Evolutionary conservation across 192 early-diverging fungal species (phyloP), one percentile per base, ranked within the genome.

Genomic region (Gryganskiella cystojenkinii): DNA sequence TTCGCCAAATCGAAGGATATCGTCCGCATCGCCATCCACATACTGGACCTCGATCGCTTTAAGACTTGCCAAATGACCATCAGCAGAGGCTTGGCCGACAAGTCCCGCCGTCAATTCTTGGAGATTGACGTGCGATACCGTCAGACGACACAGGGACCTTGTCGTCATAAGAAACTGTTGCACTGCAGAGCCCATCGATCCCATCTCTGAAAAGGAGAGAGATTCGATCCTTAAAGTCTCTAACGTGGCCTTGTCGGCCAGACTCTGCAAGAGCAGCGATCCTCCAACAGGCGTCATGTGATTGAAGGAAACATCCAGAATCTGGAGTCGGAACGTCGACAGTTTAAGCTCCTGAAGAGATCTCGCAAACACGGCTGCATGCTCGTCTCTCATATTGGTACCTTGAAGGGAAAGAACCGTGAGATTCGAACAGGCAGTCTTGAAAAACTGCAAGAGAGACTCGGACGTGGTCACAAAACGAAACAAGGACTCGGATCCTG

Each of bases 121-220:
- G 45, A 78, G 73, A 40, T 64, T 68, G 44, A 69, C 66, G 44
- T 78, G 66, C 19, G 73, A 78, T 4, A 68, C 31, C 1, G 73
- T 63, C 7, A 78, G 61, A 24, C 65, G 61, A 27, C 42, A 17
- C 2, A 78, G 43, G 30, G 54, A 50, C 0, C 47, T 31, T 54
- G 68, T 78, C 33, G 34, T 49, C 60, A 52, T 55, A 2, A 78
- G 61, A 31, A 78, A 64, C 33, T 45, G 61, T 20, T 59, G 65
- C 13, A 64, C 49, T 5, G 73, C 59, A n/a, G 37, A 20, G 24
- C 73, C 73, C 46, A 78, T 58, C 11, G 60, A 63, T 20, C 73
- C 73, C 11, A 62, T 25, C 5, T 64, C 37, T 14, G 0, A 17
- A 45, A 78, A 78, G 33, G 73, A 78, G 7, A 11, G 20, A 14